Evolutionary conservation across 2,329 filamentous ascomycete species (phyloP), one percentile per base, ranked within the genome.

Genomic region (Colletotrichum aenigma): DNA sequence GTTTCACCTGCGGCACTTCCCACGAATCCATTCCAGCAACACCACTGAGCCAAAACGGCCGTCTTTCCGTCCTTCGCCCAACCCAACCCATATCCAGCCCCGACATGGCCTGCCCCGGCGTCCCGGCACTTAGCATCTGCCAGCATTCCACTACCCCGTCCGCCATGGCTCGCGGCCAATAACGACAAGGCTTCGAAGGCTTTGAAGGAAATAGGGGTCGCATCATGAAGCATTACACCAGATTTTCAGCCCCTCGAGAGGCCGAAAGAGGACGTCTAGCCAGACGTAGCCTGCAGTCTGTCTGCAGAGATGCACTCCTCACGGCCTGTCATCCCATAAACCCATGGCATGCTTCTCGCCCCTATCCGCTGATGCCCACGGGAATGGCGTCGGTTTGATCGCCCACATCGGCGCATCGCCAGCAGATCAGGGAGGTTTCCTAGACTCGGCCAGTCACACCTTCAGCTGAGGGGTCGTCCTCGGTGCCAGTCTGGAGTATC

Each of bases 1-100:
- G 73, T 73, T 75, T 75, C 73, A 73, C 64, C 64, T 73, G 56
- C 73, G 56, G 43, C 58, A 56, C 62, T 55, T 73, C 62, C 21
- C 70, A 64, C 60, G 32, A 72, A 38, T 68, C 70, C 64, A 48
- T 48, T 48, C 43, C 60, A 36, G 15, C 21, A 58, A 16, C 55
- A 28, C 55, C 55, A 58, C 24, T 58, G 16, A 38, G 18, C 52
- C 30, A 58, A 34, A 61, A 71, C 67, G 28, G 36, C 30, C 36
- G 18, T 24, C 62, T 16, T 72, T 38, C 66, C 60, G 28, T 32
- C 58, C 30, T 48, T 48, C n/a, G n/a, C 43, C 43, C 43, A 48
- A 48, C 43, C n/a, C 6, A 7, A 43, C 26, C 3, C 56, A 60
- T 36, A 15, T 8, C 55, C 21, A 16, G 55, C 55, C 21, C 55